phyloP scores from a whole-genome alignment of 441 rosid species.

The Eruca vesicaria region DNA sequence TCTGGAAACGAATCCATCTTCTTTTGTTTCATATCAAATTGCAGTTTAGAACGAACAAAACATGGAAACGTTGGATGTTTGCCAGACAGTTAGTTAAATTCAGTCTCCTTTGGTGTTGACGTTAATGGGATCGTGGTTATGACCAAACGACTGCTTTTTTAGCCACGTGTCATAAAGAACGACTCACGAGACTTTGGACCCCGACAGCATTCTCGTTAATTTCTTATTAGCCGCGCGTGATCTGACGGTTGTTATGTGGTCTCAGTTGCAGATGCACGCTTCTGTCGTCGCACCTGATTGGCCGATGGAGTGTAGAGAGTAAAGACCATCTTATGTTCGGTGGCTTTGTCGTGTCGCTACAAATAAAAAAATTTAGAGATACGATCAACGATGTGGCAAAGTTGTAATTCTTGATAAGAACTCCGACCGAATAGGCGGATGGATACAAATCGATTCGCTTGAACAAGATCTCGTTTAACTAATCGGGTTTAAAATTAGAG shows the following conservation, averaged over 20 bases:
- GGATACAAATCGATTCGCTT: too few relatives aligned
- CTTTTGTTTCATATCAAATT: background rate
- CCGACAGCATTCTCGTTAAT: constrained; percentile 29
- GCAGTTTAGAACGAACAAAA: background rate
- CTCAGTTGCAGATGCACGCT: constrained; percentile 25
- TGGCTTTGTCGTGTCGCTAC: background rate
- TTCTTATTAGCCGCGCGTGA: constrained; percentile 24
- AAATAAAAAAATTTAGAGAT: too few relatives aligned
- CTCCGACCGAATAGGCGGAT: background rate
- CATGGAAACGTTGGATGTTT: too few relatives aligned
- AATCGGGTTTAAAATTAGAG: too few relatives aligned
- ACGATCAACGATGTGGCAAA: background rate
- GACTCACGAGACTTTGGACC: constrained; percentile 17
- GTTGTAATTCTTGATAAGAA: background rate
- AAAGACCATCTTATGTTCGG: background rate
- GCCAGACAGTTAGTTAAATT: too few relatives aligned
- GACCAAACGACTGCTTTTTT: background rate
- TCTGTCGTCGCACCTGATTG: constrained; percentile 4
- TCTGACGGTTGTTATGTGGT: constrained; percentile 18
- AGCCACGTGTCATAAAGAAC: constrained; percentile 17
- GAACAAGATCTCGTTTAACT: too few relatives aligned
- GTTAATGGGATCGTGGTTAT: constrained; percentile 6
- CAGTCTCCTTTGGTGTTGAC: background rate
- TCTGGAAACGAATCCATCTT: constrained; percentile 56
- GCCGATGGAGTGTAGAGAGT: background rate